These are phyloP conservation scores for Penicillium decumbens DNA, from an alignment of 2,329 filamentous ascomycete species.

Conservation along the genomic window DNA sequence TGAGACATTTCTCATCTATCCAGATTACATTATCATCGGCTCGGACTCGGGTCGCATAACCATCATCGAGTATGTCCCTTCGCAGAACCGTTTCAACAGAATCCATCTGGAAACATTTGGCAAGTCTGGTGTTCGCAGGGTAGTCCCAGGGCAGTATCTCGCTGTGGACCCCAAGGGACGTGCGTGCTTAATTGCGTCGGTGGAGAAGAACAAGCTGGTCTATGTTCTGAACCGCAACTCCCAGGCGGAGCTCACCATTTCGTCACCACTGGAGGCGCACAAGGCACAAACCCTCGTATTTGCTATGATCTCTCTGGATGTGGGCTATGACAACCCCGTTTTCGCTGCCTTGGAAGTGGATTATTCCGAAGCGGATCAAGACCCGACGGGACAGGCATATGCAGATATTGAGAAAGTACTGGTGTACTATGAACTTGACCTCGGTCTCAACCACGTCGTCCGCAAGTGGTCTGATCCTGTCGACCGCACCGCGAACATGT, in stretches of 20 bases:
- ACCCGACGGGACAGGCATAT: conserved; percentile 76
- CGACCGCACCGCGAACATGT: conserved; percentile 77
- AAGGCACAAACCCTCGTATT: conserved; percentile 88
- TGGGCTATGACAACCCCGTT: conserved; percentile 93
- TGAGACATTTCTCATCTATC: conserved; percentile 36
- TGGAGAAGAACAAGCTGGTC: conserved; percentile 99
- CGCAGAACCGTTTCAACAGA: conserved; percentile 80
- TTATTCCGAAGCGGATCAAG: conserved; percentile 85
- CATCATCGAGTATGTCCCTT: conserved; percentile 83
- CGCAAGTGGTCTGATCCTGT: conserved; percentile 94
- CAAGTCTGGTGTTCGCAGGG: conserved; percentile 89
- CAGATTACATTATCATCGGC: conserved; percentile 92
- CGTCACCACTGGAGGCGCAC: conserved; percentile 92
- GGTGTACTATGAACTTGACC: conserved; percentile 95
- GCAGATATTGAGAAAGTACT: conserved; percentile 81
- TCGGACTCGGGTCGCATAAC: conserved; percentile 94
- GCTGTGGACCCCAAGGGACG: conserved; percentile 93
- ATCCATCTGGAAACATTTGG: conserved; percentile 97
- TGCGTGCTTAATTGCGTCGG: conserved; percentile 86
- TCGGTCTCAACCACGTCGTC: conserved; percentile 95
- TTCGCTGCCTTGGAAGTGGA: conserved; percentile 94
- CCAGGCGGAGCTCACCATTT: conserved; percentile 92
- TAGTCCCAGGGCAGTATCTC: conserved; percentile 92
- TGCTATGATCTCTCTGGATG: conserved; percentile 80
- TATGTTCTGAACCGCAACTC: conserved; percentile 96